phyloP scores from a whole-genome alignment of 257 asterid species.

The Euphrasia confusa region DNA sequence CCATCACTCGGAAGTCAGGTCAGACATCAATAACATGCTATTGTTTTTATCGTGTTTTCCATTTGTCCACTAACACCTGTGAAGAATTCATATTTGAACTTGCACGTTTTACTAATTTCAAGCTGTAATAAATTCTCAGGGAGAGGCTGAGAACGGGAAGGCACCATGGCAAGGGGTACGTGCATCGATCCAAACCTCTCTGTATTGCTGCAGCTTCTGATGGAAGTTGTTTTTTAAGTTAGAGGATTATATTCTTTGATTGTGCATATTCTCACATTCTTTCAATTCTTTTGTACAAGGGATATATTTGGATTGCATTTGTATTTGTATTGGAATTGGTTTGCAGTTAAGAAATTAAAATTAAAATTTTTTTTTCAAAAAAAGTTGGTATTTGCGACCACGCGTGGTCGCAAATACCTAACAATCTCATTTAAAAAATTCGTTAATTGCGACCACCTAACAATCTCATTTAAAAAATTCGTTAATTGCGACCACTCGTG shows the following conservation, averaged over 20 bases:
- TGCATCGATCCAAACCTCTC: slow-evolving; percentile 19
- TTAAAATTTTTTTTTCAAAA: no score
- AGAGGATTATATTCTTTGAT: background rate
- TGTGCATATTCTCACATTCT: no score
- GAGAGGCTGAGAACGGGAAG: slow-evolving; percentile 69
- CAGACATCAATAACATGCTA: slow-evolving; percentile 24
- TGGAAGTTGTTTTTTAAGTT: background rate
- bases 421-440: no score
- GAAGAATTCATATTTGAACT: slow-evolving; percentile 1
- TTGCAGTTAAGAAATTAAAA: no score
- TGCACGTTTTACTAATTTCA: slow-evolving; percentile 5
- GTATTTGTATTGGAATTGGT: no score
- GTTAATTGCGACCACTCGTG: no score
- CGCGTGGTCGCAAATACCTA: no score
- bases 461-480: no score
- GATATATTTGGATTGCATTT: no score
- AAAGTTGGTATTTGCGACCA: no score
- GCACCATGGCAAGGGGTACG: slow-evolving; percentile 98
- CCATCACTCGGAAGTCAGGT: slow-evolving; percentile 99
- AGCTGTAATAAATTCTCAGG: slow-evolving; percentile 46
- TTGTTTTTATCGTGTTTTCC: background rate
- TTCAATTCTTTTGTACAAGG: no score
- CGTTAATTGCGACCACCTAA: no score
- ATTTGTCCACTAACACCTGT: background rate
- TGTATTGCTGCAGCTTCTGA: slow-evolving; percentile 4